These are phyloP conservation scores for Fusarium nurragi DNA, from an alignment of 2,329 filamentous ascomycete species.

Conservation along the genomic window DNA sequence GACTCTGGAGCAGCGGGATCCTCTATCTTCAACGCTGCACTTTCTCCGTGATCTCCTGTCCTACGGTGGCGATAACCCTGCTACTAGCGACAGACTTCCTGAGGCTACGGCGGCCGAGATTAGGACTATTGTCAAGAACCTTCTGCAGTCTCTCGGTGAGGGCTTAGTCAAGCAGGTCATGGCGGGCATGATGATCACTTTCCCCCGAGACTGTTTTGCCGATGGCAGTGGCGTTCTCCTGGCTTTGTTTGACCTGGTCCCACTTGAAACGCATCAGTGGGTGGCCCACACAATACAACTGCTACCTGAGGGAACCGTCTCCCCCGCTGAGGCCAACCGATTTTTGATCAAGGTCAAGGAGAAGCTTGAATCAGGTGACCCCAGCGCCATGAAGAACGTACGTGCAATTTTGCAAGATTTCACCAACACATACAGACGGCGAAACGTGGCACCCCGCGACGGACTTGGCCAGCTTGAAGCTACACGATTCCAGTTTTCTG, in stretches of 20 bases:
- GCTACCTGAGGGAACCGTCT: slow-evolving; percentile 84
- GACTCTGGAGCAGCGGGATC: slow-evolving; percentile 89
- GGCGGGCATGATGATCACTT: slow-evolving; percentile 99
- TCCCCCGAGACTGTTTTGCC: slow-evolving; percentile 93
- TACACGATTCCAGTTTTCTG: slow-evolving; percentile 82
- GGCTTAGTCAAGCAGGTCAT: slow-evolving; percentile 86
- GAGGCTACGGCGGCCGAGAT: slow-evolving; percentile 73
- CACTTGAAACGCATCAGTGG: slow-evolving; percentile 81
- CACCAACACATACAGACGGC: slow-evolving; percentile 89
- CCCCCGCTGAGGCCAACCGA: slow-evolving; percentile 79
- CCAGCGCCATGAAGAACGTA: slow-evolving; percentile 75
- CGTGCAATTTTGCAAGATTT: slow-evolving; percentile 92
- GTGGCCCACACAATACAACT: slow-evolving; percentile 84
- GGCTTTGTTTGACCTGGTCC: slow-evolving; percentile 86
- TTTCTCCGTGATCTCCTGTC: slow-evolving; percentile 91
- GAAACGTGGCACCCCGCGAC: slow-evolving; percentile 95
- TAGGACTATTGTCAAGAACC: slow-evolving; percentile 74
- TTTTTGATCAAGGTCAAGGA: slow-evolving; percentile 84
- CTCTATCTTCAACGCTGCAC: slow-evolving; percentile 89
- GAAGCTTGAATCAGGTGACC: slow-evolving; percentile 73
- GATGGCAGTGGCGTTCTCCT: slow-evolving; percentile 94
- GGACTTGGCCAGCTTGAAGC: slow-evolving; percentile 89
- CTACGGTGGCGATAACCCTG: slow-evolving; percentile 82
- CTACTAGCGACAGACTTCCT: slow-evolving; percentile 65
- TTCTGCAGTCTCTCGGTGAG: slow-evolving; percentile 77